phyloP scores from a whole-genome alignment of 2,329 filamentous ascomycete genomes.

The Fusarium marasasianum region DNA sequence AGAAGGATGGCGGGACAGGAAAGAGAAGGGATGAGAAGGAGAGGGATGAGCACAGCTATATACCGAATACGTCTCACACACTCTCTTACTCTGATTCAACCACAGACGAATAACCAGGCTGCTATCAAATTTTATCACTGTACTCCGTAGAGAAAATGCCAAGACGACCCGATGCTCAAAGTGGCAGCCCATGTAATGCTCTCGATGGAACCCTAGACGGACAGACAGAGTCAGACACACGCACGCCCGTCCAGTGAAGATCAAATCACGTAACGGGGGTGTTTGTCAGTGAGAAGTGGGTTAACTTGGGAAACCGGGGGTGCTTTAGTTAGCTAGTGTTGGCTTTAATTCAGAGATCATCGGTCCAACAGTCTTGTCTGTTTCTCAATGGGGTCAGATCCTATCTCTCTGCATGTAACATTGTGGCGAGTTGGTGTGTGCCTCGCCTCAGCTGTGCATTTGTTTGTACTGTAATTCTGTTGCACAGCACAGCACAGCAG shows the following conservation, averaged over 20 bases:
- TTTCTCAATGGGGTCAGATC: slow-evolving; percentile 11
- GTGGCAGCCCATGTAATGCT: slow-evolving; percentile 21
- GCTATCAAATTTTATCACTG: neutral
- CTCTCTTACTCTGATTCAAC: neutral
- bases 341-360: slow-evolving; percentile 7
- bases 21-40: neutral
- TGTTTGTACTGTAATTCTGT: slow-evolving; percentile 1
- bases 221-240: neutral
- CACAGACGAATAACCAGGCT: neutral
- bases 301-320: neutral
- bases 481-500: neutral
- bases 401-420: neutral
- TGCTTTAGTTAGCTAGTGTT: neutral
- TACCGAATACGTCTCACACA: slow-evolving; percentile 3
- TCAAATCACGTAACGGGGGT: slow-evolving; percentile 37
- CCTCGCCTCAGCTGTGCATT: slow-evolving; percentile 16
- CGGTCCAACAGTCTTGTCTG: slow-evolving; percentile 2
- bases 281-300: neutral
- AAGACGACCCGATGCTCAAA: slow-evolving; percentile 36
- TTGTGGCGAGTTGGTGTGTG: slow-evolving; percentile 7
- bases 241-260: slow-evolving; percentile 19
- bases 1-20: neutral
- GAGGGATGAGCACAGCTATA: slow-evolving; percentile 17
- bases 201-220: slow-evolving; percentile 28
- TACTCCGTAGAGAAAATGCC: neutral